These are phyloP conservation scores for Trichoderma gracile DNA, from an alignment of 2,329 filamentous ascomycete genomes.

Conservation along the genomic window DNA sequence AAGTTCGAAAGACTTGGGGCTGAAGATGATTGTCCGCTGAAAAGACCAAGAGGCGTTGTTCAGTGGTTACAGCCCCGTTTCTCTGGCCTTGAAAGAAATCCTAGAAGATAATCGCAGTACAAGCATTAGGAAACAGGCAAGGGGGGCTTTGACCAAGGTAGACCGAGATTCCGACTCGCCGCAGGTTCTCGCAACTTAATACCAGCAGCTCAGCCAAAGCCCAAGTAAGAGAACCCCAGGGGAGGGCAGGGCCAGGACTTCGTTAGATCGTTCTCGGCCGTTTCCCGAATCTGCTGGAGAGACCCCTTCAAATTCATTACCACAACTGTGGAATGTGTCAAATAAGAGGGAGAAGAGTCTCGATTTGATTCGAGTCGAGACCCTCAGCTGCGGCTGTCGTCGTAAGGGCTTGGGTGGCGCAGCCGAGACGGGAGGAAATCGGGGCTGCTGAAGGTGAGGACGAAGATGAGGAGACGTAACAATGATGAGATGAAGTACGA, in stretches of 20 bases:
- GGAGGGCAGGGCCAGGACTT: background rate
- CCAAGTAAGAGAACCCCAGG: no score
- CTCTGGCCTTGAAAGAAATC: no score
- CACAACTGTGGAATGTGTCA: no score
- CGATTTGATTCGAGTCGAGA: background rate
- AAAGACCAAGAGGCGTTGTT: no score
- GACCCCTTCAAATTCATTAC: background rate
- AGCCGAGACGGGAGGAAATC: background rate
- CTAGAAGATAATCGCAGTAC: no score
- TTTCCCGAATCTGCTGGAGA: constrained; percentile 6
- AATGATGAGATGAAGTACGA: background rate
- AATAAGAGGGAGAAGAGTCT: no score
- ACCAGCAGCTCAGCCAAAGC: no score
- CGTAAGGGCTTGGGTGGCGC: constrained; percentile 17
- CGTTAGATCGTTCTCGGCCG: constrained; percentile 7
- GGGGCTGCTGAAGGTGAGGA: background rate
- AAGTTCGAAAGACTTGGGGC: background rate
- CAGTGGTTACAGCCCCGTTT: no score
- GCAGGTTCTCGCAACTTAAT: background rate
- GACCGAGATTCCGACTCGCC: no score
- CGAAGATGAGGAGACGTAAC: background rate
- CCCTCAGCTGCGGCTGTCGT: background rate
- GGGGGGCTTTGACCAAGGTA: constrained; percentile 2
- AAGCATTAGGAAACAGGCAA: no score
- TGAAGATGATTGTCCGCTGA: no score